Base-by-base conservation (phyloP, 1,139 yeast species). In the Saccharomyces hybrid region DNA sequence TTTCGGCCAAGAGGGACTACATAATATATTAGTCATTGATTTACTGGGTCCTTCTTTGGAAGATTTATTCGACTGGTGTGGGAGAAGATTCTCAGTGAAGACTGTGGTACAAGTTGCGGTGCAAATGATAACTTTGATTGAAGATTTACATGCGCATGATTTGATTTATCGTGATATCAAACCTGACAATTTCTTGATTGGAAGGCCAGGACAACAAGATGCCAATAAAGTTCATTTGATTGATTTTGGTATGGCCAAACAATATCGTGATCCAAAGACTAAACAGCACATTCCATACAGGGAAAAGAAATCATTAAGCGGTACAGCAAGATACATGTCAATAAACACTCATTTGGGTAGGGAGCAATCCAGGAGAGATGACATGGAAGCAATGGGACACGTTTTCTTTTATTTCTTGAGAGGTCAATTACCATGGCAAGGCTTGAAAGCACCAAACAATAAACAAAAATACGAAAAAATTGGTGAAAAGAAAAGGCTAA, bases 351-450 rank as follows among this genome's bases (percentile, higher is more conserved):
- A 93, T 74, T 78, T 93, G 70, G 99, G 99, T 52, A 88, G 93
- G 64, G 99, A 93, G 73, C 99, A 93, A 73, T 84, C 90, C 59
- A 84, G 99, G 73, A 82, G 99, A 70, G 99, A 93, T 72, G 99
- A 93, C 72, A 81, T 93, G 74, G 99, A 93, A 74, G 85, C 95
- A 61, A 80, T 93, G 71, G 98, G 98, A 46, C 93, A 93, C 70
- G 98, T 93, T 48, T 82, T 93, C 68, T 89, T 93, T 66, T 93
- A 93, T 74, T 93, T 93, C 71, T 84, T 96, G 71, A 83, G 97
- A 60, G 99, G 99, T 46, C 88, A 95, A 25, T 78, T 93, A 68
- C 99, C 99, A 53, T 93, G 99, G 99, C 99, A 93, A 75, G 99
- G 99, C 11, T 81, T 93, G 66, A 90, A 85, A 68, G 93, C 93